Evolutionary conservation across 306 rosid species (phyloP).

Genomic region (Inga oerstediana): DNA sequence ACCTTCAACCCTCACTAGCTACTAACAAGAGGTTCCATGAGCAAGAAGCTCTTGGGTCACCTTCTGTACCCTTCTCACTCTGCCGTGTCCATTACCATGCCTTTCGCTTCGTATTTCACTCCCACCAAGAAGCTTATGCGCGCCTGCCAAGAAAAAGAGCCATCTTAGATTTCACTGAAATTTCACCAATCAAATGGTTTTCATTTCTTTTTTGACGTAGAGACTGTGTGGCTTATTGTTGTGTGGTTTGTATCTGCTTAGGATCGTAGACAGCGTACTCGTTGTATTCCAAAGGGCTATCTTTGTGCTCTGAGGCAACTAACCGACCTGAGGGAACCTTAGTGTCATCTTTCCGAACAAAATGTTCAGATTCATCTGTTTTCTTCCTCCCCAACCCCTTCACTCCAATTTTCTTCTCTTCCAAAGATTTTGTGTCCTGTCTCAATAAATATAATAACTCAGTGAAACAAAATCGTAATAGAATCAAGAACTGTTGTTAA

Average conservation of each 20-base stretch:
- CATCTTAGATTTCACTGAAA: background rate
- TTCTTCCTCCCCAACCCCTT: conserved; percentile 75
- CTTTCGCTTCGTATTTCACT: conserved; percentile 73
- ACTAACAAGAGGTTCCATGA: background rate
- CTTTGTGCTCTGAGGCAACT: conserved; percentile 62
- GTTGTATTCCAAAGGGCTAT: conserved; percentile 70
- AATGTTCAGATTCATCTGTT: conserved; percentile 78
- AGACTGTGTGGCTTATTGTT: background rate
- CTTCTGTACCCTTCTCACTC: conserved; percentile 29
- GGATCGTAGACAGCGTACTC: conserved; percentile 82
- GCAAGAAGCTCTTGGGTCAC: background rate
- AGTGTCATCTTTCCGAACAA: conserved; percentile 76
- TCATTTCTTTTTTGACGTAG: background rate
- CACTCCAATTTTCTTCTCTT: conserved; percentile 66
- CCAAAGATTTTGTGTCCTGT: conserved; percentile 65
- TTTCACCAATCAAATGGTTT: background rate
- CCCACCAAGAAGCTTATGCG: conserved; percentile 77
- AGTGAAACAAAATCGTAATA: background rate
- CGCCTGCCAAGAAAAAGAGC: conserved; percentile 42
- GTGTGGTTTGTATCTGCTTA: conserved; percentile 52
- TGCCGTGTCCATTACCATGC: conserved; percentile 47
- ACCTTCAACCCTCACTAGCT: conserved; percentile 3
- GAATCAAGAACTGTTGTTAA: background rate
- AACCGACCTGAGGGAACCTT: conserved; percentile 78
- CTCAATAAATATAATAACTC: background rate